phyloP scores from a whole-genome alignment of 345 rosid species.

The Salix brachista region DNA sequence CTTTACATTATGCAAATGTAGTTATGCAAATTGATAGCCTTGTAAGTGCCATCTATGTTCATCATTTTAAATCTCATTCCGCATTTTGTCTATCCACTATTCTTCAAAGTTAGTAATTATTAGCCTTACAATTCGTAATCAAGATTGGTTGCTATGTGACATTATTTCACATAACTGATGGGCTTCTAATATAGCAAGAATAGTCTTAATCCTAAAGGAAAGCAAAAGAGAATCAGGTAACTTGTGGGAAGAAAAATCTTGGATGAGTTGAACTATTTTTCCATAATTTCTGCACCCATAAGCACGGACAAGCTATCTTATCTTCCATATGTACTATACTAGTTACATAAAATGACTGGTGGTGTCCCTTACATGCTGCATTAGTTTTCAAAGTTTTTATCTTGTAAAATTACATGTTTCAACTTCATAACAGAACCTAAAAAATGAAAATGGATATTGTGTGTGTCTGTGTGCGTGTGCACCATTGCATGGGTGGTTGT shows the following conservation, averaged over 20 bases:
- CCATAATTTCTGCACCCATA: background rate
- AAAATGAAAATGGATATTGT: background rate
- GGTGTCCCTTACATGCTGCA: background rate
- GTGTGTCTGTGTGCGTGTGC: background rate
- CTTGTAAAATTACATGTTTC: background rate
- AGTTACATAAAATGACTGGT: background rate
- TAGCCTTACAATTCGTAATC: background rate
- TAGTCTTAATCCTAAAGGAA: background rate
- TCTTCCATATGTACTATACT: background rate
- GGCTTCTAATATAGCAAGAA: background rate
- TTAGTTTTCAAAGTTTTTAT: background rate
- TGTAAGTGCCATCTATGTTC: slow-evolving; percentile 41
- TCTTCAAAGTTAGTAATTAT: background rate
- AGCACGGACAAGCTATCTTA: background rate
- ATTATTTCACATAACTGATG: background rate
- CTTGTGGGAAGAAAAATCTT: background rate
- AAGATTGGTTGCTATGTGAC: background rate
- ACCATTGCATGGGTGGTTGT: background rate
- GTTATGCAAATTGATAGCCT: slow-evolving; percentile 69
- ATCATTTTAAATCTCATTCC: background rate
- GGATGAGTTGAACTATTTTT: background rate
- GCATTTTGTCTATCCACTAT: background rate
- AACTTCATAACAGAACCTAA: background rate
- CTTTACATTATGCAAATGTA: slow-evolving; percentile 78
- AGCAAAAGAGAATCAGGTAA: background rate